Evolutionary conservation across 2,329 filamentous ascomycete genomes (phyloP).

Genomic region (Trichoderma gracile): DNA sequence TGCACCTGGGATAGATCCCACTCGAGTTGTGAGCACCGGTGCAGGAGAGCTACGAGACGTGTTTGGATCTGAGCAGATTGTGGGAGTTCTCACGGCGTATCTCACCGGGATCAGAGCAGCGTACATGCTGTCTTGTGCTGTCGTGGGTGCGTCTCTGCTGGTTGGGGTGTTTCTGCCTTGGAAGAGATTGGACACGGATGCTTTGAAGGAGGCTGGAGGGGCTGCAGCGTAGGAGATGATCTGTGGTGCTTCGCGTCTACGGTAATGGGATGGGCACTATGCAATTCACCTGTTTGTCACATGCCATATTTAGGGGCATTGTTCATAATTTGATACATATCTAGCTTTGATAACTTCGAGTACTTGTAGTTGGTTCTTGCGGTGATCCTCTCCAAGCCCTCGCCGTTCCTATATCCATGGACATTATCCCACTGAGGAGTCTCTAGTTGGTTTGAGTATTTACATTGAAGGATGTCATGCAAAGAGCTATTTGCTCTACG

Average conservation of each 20-base stretch:
- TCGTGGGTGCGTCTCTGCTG: constrained; percentile 1
- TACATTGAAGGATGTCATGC: not conserved
- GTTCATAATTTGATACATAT: no score
- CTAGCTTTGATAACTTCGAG: no score
- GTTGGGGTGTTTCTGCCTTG: constrained; percentile 4
- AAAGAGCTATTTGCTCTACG: not conserved
- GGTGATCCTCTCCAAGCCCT: no score
- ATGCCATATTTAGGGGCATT: no score
- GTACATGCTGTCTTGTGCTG: not conserved
- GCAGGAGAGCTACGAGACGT: constrained; percentile 6
- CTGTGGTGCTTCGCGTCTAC: no score
- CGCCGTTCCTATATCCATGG: no score
- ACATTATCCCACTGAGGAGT: no score
- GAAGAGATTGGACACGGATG: constrained; percentile 6
- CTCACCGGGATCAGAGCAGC: not conserved
- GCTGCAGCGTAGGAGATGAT: not conserved
- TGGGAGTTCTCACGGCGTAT: not conserved
- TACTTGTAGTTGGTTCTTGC: no score
- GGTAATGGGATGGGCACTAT: not conserved
- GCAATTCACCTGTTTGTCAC: no score
- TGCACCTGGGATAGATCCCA: not conserved
- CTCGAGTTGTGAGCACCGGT: not conserved
- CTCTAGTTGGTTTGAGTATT: no score
- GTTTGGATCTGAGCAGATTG: not conserved
- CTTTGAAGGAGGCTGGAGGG: not conserved